Conservation (phyloP, 345 rosid species). For the Sapria himalayana region DNA sequence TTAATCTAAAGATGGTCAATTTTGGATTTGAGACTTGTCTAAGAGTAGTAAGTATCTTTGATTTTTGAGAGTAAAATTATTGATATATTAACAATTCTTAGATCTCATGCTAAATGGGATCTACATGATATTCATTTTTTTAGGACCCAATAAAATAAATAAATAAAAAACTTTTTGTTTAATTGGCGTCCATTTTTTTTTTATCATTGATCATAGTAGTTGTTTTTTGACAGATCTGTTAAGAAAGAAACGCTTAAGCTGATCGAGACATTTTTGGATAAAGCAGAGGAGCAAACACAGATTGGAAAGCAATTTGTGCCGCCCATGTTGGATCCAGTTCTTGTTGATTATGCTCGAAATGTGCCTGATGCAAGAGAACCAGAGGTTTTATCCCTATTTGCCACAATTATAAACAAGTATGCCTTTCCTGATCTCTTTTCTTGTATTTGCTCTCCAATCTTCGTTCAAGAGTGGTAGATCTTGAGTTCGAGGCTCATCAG, state of each 20-base stretch:
- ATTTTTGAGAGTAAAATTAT: no score
- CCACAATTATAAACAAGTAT: slow-evolving; percentile 96
- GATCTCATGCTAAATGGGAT: no score
- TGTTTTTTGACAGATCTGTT: slow-evolving; percentile 47
- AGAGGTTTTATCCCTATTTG: slow-evolving; percentile 89
- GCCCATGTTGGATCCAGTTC: slow-evolving; percentile 97
- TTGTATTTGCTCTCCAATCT: not conserved
- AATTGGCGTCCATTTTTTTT: not conserved
- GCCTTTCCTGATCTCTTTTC: slow-evolving; percentile 1
- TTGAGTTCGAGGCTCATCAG: not conserved
- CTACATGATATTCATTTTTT: no score
- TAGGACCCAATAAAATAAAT: no score
- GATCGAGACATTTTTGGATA: slow-evolving; percentile 94
- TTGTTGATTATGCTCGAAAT: slow-evolving; percentile 92
- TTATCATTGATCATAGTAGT: slow-evolving; percentile 5
- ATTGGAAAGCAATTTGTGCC: slow-evolving; percentile 97
- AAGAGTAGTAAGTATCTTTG: no score
- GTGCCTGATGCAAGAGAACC: slow-evolving; percentile 99
- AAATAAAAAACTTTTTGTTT: no score
- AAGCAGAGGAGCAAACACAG: slow-evolving; percentile 97
- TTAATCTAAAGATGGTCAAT: no score
- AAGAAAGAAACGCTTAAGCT: slow-evolving; percentile 96
- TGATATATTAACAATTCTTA: no score
- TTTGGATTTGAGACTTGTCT: no score
- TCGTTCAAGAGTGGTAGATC: not conserved